Evolutionary conservation across 2,329 filamentous ascomycete genomes (phyloP).

Genomic region (Plectosphaerella plurivora): DNA sequence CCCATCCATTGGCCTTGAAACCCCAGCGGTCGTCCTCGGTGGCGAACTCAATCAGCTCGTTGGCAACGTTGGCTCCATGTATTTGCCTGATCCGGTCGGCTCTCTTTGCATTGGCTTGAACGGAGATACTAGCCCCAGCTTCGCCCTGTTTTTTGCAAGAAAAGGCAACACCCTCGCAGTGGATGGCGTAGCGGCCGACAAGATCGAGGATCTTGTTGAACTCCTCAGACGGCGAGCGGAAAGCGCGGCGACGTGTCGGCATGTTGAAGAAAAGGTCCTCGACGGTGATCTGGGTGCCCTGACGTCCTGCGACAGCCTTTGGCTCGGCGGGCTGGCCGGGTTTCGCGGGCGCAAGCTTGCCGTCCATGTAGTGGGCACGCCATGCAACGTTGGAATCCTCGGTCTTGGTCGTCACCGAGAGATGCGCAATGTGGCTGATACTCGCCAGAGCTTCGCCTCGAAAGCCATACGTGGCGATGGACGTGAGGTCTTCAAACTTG

Average conservation of each 20-base stretch:
- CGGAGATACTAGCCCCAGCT: constrained; percentile 73
- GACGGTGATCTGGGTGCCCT: constrained; percentile 91
- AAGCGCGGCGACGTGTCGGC: constrained; percentile 80
- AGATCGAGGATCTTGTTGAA: constrained; percentile 97
- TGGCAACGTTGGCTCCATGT: constrained; percentile 77
- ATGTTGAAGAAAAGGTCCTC: constrained; percentile 98
- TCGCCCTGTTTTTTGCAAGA: constrained; percentile 97
- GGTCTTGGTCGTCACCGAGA: constrained; percentile 92
- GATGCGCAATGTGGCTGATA: constrained; percentile 96
- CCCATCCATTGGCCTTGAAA: constrained; percentile 75
- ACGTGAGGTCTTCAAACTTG: constrained; percentile 83
- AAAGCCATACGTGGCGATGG: constrained; percentile 95
- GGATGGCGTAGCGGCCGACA: constrained; percentile 87
- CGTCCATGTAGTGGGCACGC: constrained; percentile 82
- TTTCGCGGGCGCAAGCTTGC: constrained; percentile 76
- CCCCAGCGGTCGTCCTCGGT: constrained; percentile 73
- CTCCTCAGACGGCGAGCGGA: constrained; percentile 87
- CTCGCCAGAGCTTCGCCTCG: constrained; percentile 93
- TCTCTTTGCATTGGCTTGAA: constrained; percentile 66
- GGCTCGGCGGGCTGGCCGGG: constrained; percentile 84
- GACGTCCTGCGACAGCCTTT: constrained; percentile 80
- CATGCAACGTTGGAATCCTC: constrained; percentile 83
- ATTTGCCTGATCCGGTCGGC: constrained; percentile 87
- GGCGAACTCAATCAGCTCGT: constrained; percentile 77
- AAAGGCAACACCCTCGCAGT: constrained; percentile 87